These are phyloP conservation scores for Globisporangium alternatum DNA, from an alignment of 352 stramenopile species.

Conservation along the genomic window DNA sequence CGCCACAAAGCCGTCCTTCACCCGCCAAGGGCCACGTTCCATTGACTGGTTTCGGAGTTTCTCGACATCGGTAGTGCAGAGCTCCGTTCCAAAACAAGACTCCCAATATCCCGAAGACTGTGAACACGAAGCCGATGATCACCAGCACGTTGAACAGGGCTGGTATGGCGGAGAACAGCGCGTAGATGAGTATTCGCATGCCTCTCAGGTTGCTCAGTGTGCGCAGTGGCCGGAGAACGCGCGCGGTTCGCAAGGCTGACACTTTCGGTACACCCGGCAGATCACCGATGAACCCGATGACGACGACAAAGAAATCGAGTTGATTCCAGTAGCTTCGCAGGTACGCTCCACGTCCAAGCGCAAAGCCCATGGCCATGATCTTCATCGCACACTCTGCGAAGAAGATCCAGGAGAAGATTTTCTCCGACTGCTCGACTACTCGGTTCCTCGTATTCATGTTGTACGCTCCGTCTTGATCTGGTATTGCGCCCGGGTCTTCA, in stretches of 20 bases:
- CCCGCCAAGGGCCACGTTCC: conserved; percentile 30
- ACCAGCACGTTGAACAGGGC: conserved; percentile 68
- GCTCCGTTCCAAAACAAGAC: conserved; percentile 58
- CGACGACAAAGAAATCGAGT: conserved; percentile 86
- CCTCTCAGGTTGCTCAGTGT: conserved; percentile 45
- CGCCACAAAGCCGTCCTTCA: conserved; percentile 29
- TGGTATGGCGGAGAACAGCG: conserved; percentile 53
- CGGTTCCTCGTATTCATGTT: conserved; percentile 29
- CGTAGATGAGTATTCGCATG: conserved; percentile 51
- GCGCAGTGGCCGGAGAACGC: conserved; percentile 60
- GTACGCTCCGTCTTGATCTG: conserved; percentile 23
- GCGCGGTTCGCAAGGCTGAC: conserved; percentile 29
- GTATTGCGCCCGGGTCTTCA: conserved; percentile 30
- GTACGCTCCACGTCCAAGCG: conserved; percentile 54
- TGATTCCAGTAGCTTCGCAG: conserved; percentile 78
- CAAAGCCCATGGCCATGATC: conserved; percentile 72
- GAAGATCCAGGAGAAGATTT: conserved; percentile 61
- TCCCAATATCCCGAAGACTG: conserved; percentile 68
- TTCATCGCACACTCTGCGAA: conserved; percentile 75
- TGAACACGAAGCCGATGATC: conserved; percentile 64
- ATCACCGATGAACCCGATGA: conserved; percentile 38
- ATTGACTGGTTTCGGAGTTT: conserved; percentile 49
- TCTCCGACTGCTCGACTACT: conserved; percentile 38
- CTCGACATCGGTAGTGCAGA: conserved; percentile 45
- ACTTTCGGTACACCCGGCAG: conserved; percentile 39